Percentiles rank a stretch among this genome's conserved stretches.
Conservation (phyloP, 192 early-diverging fungal species). For the Helicostylum pulchrum region DNA sequence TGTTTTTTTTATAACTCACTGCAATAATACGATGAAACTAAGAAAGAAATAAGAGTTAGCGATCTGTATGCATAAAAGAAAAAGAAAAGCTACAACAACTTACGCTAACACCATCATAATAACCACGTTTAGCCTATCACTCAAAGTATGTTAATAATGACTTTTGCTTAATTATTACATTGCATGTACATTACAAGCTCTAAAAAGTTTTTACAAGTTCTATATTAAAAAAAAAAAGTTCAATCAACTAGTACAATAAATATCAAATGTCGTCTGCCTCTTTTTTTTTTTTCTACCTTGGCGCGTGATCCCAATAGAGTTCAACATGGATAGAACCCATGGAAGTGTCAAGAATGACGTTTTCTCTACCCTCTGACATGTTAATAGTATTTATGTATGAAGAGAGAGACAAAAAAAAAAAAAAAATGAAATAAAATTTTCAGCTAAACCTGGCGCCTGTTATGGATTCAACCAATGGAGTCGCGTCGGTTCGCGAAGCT, state of each 20-base stretch:
- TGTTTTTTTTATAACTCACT: conserved; percentile 28
- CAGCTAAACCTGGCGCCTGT: too few relatives aligned
- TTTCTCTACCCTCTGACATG: conserved; percentile 10
- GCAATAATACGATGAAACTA: conserved; percentile 79
- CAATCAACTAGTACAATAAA: neutral
- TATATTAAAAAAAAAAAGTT: conserved; percentile 2
- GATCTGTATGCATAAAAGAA: neutral
- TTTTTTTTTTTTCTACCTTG: conserved; percentile 43
- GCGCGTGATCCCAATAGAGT: conserved; percentile 85
- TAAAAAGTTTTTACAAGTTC: conserved; percentile 81
- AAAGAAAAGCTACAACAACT: conserved; percentile 12
- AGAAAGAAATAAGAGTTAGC: neutral
- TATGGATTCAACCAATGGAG: too few relatives aligned
- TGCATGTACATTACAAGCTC: conserved; percentile 47
- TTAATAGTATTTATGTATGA: neutral
- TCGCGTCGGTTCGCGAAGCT: too few relatives aligned
- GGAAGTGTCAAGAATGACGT: conserved; percentile 51
- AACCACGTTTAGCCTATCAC: conserved; percentile 71
- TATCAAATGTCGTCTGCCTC: neutral
- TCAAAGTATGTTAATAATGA: conserved; percentile 1
- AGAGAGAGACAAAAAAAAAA: neutral
- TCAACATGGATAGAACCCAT: conserved; percentile 67
- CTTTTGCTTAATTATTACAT: neutral
- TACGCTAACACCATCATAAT: conserved; percentile 76
- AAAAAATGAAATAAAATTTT: neutral